Percentiles rank a stretch among this genome's conserved stretches.
These are phyloP conservation scores for Narthecium ossifragum DNA, from an alignment of 106 monocot genomes.

Conservation along the genomic window DNA sequence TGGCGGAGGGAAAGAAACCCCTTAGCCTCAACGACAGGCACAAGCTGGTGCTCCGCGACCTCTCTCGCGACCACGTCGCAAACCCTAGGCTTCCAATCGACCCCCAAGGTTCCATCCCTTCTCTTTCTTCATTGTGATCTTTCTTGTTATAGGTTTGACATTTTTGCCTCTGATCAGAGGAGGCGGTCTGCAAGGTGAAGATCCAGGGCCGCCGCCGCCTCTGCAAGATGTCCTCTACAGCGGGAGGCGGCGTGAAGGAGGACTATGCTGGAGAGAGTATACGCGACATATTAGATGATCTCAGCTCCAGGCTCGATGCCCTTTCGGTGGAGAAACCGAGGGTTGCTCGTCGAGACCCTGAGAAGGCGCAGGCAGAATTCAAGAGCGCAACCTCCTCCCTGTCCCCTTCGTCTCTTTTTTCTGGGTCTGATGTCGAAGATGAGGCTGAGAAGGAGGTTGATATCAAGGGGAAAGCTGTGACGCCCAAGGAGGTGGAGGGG, in stretches of 20 bases:
- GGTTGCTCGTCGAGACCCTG: conserved; percentile 9
- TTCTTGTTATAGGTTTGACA: not conserved
- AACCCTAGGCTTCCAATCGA: no score
- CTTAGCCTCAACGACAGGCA: conserved; percentile 88
- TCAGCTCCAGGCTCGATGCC: conserved; percentile 53
- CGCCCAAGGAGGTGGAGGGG: conserved; percentile 14
- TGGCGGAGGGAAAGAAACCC: conserved; percentile 39
- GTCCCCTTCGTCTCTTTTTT: conserved; percentile 15
- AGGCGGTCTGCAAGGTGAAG: conserved; percentile 49
- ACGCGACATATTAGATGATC: conserved; percentile 62
- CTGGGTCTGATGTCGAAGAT: conserved; percentile 1
- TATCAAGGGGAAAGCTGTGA: conserved; percentile 14
- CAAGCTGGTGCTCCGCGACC: conserved; percentile 32
- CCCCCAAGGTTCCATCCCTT: not conserved
- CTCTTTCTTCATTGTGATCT: not conserved
- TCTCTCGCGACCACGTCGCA: conserved; percentile 37
- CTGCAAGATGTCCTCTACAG: conserved; percentile 50
- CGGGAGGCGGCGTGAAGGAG: not conserved
- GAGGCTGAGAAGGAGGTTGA: not conserved
- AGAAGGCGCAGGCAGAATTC: conserved; percentile 26
- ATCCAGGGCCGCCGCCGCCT: conserved; percentile 83
- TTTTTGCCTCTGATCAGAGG: conserved; percentile 22
- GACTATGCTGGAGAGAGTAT: conserved; percentile 29
- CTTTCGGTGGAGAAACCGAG: conserved; percentile 67
- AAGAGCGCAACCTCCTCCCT: conserved; percentile 46